Evolutionary conservation across 2,329 filamentous ascomycete genomes (phyloP), one percentile per base, ranked within the genome.

Genomic region (Sporothrix variecibatus): DNA sequence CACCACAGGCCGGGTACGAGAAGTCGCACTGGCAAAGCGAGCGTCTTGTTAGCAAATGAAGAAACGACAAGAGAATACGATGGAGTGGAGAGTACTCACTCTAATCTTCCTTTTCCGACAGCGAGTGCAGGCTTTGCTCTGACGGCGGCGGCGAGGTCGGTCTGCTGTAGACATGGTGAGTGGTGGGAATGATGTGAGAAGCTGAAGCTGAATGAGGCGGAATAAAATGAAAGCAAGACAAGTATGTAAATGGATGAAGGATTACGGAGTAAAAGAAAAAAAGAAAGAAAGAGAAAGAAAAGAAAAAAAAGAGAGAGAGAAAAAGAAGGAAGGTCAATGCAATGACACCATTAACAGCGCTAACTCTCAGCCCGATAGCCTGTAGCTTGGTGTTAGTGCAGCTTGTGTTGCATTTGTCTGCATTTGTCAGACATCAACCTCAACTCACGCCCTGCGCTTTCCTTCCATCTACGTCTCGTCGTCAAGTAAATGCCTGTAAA

Each of bases 91-190:
- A 38, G 34, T 31, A 23, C 60, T 6, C 11, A 64, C 60, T 31
- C 60, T 38, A 23, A 65, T 65, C 34, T 65, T 65, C 9, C 60
- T 65, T 34, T 65, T 65, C 5, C 60, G 34, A 65, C 60, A 43
- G 9, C 60, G 34, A 38, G 60, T 65, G 11, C 60, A 65, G 34
- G 60, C 60, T 7, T 65, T 65, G 34, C 60, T 65, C n/a, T 65
- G 60, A 2, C 60, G 60, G 38, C 60, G 60, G 6, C 60, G 60
- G 17, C 60, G 34, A 43, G 60, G 11, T 3, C 34, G 20, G 3
- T 43, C 60, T 11, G 60, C 17, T 5, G 60, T n/a, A 9, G 60
- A 64, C 60, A 64, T 64, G 3, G 3, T 12, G 6, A 20, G 17
- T 26, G n/a, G 23, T 26, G 4, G 7, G n/a, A 8, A 53, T 53